Percentiles rank a stretch among this genome's conserved stretches.
phyloP scores from a whole-genome alignment of 225 moss, liverwort and hornwort species.

The Polytrichum commune region DNA sequence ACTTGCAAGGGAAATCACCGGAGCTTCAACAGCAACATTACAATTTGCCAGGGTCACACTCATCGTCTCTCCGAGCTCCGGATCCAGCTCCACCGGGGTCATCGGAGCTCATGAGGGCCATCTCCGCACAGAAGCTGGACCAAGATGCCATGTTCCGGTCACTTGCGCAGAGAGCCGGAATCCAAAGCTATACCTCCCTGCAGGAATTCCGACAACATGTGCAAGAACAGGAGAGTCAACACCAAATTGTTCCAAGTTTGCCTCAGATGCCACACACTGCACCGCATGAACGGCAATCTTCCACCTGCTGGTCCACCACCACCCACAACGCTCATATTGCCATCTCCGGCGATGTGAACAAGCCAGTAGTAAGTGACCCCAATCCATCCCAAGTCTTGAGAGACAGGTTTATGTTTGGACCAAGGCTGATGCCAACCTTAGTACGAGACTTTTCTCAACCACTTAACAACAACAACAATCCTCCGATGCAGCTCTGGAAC shows the following conservation, averaged over 20 bases:
- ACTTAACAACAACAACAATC: no score
- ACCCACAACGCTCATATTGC: background rate
- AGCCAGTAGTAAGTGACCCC: background rate
- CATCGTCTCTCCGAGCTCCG: slow-evolving; percentile 39
- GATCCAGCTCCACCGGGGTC: slow-evolving; percentile 10
- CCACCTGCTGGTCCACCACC: background rate
- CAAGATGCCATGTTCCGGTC: background rate
- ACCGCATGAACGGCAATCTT: background rate
- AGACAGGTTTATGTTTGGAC: no score
- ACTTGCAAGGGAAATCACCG: no score
- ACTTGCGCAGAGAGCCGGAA: background rate
- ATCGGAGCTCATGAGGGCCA: background rate
- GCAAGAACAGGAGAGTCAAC: background rate
- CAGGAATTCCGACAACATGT: background rate
- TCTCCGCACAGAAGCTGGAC: background rate
- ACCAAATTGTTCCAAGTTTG: background rate
- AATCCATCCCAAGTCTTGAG: no score
- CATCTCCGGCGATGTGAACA: background rate
- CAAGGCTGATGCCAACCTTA: no score
- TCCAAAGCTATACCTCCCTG: background rate
- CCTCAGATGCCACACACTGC: slow-evolving; percentile 8
- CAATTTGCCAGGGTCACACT: background rate
- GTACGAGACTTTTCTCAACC: no score
- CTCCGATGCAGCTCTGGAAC: no score
- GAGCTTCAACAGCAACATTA: no score